Percentiles rank a stretch among this genome's conserved stretches.
These are phyloP conservation scores for Tricholoma bakamatsutake DNA, from an alignment of 768 basidiomycete genomes.

Conservation along the genomic window DNA sequence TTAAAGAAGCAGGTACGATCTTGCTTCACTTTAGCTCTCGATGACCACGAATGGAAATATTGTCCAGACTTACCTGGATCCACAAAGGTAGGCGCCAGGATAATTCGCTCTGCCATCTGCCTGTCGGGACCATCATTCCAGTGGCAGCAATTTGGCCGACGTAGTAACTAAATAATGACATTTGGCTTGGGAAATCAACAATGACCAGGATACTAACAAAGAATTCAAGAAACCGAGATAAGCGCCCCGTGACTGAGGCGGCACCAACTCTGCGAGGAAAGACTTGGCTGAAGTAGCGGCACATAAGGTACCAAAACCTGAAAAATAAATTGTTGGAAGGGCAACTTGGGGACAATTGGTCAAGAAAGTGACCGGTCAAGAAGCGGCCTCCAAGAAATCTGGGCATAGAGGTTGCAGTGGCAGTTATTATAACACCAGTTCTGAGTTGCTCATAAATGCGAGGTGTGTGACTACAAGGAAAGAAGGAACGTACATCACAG, in stretches of 20 bases:
- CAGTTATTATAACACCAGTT: conserved; percentile 42
- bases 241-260: conserved; percentile 41
- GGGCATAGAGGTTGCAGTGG: conserved; percentile 37
- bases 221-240: conserved; percentile 49
- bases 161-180: conserved; percentile 31
- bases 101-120: conserved; percentile 31
- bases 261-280: conserved; percentile 45
- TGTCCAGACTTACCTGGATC: conserved; percentile 30
- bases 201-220: conserved; percentile 28
- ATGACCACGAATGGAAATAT: background rate
- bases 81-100: conserved; percentile 48
- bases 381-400: conserved; percentile 46
- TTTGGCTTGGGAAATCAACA: background rate
- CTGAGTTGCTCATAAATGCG: conserved; percentile 18
- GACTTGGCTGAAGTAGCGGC: conserved; percentile 46
- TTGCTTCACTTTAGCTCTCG: conserved; percentile 7
- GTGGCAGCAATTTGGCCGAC: conserved; percentile 50
- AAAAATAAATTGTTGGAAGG: background rate
- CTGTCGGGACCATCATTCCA: conserved; percentile 51
- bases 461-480: background rate
- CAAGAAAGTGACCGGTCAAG: conserved; percentile 35
- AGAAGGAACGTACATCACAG: conserved; percentile 33
- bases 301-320: conserved; percentile 36
- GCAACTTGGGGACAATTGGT: background rate
- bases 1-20: conserved; percentile 42